Conservation (phyloP, 1,139 yeast species). For the Groenewaldozyma auringiensis region DNA sequence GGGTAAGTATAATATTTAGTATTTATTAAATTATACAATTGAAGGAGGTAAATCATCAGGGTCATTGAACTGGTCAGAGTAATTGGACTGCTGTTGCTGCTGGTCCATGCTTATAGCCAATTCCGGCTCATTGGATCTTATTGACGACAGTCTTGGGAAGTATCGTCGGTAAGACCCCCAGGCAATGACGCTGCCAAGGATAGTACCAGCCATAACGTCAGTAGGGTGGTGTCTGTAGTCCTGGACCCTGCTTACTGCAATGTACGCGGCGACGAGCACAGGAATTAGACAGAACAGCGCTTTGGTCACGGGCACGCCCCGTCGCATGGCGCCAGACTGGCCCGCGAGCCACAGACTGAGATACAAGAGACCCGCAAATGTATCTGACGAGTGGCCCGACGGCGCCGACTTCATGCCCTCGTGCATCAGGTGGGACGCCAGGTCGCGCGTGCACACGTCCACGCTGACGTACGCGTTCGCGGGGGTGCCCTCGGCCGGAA, state of each 20-base stretch:
- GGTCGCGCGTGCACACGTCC: constrained; percentile 44
- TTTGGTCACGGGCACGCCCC: constrained; percentile 28
- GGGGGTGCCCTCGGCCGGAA: constrained; percentile 39
- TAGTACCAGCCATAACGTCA: constrained; percentile 55
- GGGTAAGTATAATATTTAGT: too few relatives aligned
- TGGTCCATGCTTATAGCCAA: not conserved
- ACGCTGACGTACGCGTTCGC: constrained; percentile 39
- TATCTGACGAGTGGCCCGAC: constrained; percentile 68
- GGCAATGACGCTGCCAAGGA: constrained; percentile 45
- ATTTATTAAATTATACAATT: constrained; percentile 1
- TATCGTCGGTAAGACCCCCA: constrained; percentile 36
- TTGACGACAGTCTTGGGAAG: constrained; percentile 18
- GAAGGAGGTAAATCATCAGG: not conserved
- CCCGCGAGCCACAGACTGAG: constrained; percentile 56
- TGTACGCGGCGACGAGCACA: constrained; percentile 24
- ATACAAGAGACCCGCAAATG: constrained; percentile 61
- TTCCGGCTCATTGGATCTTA: constrained; percentile 18
- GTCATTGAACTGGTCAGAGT: not conserved
- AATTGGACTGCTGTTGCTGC: not conserved
- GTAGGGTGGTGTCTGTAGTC: constrained; percentile 73
- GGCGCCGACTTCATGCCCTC: constrained; percentile 81
- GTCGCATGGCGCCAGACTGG: constrained; percentile 39
- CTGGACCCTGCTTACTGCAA: constrained; percentile 56
- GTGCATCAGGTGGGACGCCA: constrained; percentile 29
- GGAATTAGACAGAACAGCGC: constrained; percentile 26